Conservation (phyloP, 371 early-diverging fungal species). For the Dichotomocladium elegans region DNA sequence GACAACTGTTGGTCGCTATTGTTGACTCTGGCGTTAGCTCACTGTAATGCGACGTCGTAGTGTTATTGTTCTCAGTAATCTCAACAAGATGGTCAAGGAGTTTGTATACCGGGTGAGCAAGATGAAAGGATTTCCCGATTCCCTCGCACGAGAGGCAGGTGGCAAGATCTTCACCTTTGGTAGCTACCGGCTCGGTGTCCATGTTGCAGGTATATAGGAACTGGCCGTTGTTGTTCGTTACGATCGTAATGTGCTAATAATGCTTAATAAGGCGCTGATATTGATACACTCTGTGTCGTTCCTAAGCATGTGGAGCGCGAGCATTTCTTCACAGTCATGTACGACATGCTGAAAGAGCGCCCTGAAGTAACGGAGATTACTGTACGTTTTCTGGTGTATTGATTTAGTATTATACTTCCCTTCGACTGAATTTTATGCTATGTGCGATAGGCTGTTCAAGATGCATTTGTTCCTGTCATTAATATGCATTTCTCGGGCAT, state of each 20-base stretch:
- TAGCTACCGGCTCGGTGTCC: constrained; percentile 98
- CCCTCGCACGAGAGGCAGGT: constrained; percentile 82
- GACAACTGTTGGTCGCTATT: too few relatives aligned
- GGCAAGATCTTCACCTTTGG: constrained; percentile 99
- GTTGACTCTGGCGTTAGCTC: neutral
- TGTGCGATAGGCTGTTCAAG: constrained; percentile 73
- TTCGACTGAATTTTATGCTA: too few relatives aligned
- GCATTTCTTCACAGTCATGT: constrained; percentile 95
- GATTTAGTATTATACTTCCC: neutral
- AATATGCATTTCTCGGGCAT: constrained; percentile 92
- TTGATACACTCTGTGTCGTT: constrained; percentile 98
- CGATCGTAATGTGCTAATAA: neutral
- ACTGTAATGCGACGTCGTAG: constrained; percentile 32
- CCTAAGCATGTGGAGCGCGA: constrained; percentile 93
- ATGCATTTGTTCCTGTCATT: constrained; percentile 98
- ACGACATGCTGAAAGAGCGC: constrained; percentile 76
- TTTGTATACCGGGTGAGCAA: constrained; percentile 79
- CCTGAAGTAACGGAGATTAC: constrained; percentile 90
- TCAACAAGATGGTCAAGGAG: constrained; percentile 83
- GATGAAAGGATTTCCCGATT: constrained; percentile 70
- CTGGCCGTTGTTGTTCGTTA: neutral
- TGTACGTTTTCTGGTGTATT: constrained; percentile 31
- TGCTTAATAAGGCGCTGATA: constrained; percentile 90
- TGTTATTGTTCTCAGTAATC: constrained; percentile 83
- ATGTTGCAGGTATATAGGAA: constrained; percentile 90